Conservation (phyloP, 2,329 filamentous ascomycete species). For the Aspergillus novoparasiticus region DNA sequence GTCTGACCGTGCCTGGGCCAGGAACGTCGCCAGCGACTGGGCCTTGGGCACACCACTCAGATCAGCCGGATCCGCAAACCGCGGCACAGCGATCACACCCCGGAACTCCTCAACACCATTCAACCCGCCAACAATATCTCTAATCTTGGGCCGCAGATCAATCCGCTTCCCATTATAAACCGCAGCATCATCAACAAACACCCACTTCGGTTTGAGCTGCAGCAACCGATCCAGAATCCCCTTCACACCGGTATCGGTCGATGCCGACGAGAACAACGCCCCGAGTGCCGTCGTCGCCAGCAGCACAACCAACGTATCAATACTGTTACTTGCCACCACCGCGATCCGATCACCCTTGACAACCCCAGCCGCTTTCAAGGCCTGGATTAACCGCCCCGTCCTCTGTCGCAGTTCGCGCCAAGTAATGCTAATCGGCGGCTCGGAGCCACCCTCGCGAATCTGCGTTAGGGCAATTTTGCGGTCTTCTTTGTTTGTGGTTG, state of each 20-base stretch:
- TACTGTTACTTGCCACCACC: conserved; percentile 72
- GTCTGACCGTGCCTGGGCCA: conserved; percentile 33
- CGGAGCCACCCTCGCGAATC: conserved; percentile 47
- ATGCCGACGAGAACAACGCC: conserved; percentile 73
- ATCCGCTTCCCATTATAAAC: conserved; percentile 77
- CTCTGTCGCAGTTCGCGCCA: conserved; percentile 67
- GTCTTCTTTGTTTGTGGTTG: conserved; percentile 69
- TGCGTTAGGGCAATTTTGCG: conserved; percentile 70
- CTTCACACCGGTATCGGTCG: conserved; percentile 80
- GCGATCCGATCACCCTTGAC: conserved; percentile 73
- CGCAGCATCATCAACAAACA: conserved; percentile 82
- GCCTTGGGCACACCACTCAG: conserved; percentile 55
- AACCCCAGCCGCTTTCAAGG: conserved; percentile 68
- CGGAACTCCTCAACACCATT: conserved; percentile 61
- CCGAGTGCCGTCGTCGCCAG: conserved; percentile 71
- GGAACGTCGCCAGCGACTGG: conserved; percentile 46
- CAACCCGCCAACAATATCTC: conserved; percentile 66
- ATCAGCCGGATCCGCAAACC: conserved; percentile 64
- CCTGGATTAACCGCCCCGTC: conserved; percentile 63
- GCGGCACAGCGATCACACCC: conserved; percentile 65
- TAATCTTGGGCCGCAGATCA: conserved; percentile 73
- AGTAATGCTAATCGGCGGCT: conserved; percentile 54
- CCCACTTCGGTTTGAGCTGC: conserved; percentile 74
- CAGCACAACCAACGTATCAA: conserved; percentile 73
- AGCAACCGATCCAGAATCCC: conserved; percentile 73